Evolutionary conservation across 2,329 filamentous ascomycete species (phyloP).

Genomic region (Geosmithia morbida): DNA sequence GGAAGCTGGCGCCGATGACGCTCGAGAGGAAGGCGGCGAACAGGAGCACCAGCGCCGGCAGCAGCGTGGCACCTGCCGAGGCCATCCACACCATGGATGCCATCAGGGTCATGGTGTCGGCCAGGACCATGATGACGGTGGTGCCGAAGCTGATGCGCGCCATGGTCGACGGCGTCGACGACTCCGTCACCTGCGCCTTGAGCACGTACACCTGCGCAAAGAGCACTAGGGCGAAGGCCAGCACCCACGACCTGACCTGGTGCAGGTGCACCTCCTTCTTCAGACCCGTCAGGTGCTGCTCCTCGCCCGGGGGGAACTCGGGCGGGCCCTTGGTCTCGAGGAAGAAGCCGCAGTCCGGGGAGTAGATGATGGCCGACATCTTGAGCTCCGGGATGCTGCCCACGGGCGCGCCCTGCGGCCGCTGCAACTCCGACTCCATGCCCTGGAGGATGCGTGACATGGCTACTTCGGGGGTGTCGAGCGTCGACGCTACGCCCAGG

Average conservation of each 20-base stretch:
- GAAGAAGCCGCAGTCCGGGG: constrained; percentile 54
- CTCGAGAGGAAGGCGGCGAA: constrained; percentile 38
- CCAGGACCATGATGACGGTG: constrained; percentile 44
- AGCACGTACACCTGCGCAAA: constrained; percentile 47
- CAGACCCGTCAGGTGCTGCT: constrained; percentile 41
- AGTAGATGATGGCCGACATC: constrained; percentile 51
- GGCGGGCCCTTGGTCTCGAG: constrained; percentile 51
- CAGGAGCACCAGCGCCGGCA: constrained; percentile 40
- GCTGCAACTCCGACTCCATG: constrained; percentile 49
- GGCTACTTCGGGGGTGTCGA: not conserved
- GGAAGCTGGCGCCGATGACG: constrained; percentile 40
- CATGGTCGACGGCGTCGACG: constrained; percentile 52
- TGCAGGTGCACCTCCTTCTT: constrained; percentile 46
- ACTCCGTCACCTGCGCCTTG: constrained; percentile 50
- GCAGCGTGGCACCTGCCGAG: constrained; percentile 37
- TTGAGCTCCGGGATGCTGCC: constrained; percentile 38
- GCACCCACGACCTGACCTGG: constrained; percentile 43
- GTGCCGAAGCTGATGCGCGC: constrained; percentile 53
- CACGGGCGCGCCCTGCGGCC: constrained; percentile 44
- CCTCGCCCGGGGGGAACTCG: constrained; percentile 31
- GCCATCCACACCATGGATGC: constrained; percentile 41
- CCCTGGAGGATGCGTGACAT: not conserved
- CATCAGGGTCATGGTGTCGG: constrained; percentile 44
- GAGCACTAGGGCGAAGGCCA: constrained; percentile 39
- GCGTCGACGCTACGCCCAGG: constrained; percentile 14